These are phyloP conservation scores for Entomortierella beljakovae DNA, from an alignment of 192 early-diverging fungal genomes.

Conservation along the genomic window DNA sequence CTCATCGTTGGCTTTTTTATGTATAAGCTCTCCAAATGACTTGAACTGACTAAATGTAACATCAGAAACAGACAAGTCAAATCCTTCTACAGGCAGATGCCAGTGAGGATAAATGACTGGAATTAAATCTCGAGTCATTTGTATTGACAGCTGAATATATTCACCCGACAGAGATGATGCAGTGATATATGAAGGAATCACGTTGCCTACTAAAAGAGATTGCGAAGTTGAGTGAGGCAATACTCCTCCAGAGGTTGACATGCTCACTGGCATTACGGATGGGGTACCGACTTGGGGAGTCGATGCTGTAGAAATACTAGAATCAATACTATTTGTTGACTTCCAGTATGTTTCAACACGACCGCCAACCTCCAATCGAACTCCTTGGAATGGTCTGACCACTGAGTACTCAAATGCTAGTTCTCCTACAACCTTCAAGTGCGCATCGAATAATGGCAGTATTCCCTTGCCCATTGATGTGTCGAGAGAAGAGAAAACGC, in stretches of 20 bases:
- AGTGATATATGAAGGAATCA: conserved; percentile 79
- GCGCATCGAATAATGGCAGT: conserved; percentile 89
- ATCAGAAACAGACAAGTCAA: conserved; percentile 66
- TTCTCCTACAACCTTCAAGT: conserved; percentile 93
- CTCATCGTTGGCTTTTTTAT: conserved; percentile 29
- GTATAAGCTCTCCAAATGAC: conserved; percentile 47
- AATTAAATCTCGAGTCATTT: conserved; percentile 87
- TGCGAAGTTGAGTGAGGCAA: conserved; percentile 35
- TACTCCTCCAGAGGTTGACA: conserved; percentile 43
- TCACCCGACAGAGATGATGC: conserved; percentile 92
- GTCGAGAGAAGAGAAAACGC: conserved; percentile 66
- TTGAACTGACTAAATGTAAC: conserved; percentile 65
- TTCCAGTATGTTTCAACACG: conserved; percentile 99
- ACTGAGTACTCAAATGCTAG: conserved; percentile 84
- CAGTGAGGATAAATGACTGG: conserved; percentile 89
- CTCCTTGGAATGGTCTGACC: conserved; percentile 89
- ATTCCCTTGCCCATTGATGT: conserved; percentile 54
- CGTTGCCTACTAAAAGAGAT: conserved; percentile 39
- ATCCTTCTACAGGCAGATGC: conserved; percentile 69
- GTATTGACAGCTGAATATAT: conserved; percentile 90
- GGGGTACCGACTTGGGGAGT: conserved; percentile 36
- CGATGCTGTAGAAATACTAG: conserved; percentile 42
- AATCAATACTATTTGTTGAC: conserved; percentile 81
- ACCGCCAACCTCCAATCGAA: conserved; percentile 93
- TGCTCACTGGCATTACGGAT: conserved; percentile 45